Evolutionary conservation across 345 rosid species (phyloP).

Genomic region (Hibiscus trionum): DNA sequence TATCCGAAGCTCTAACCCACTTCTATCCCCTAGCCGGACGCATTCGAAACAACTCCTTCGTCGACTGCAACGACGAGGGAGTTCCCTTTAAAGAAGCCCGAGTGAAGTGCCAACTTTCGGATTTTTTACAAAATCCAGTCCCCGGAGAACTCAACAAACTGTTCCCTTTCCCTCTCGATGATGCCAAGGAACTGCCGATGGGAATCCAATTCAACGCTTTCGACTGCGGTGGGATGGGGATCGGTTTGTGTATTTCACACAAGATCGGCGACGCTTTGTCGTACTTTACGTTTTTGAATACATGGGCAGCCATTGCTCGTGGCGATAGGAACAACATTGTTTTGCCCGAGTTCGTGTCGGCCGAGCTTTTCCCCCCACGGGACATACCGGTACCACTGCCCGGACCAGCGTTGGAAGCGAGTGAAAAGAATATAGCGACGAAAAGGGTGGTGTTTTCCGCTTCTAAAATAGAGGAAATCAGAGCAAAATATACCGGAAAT

Average conservation of each 20-base stretch:
- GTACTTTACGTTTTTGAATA: background rate
- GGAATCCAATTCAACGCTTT: slow-evolving; percentile 6
- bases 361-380: background rate
- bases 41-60: background rate
- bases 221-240: slow-evolving; percentile 1
- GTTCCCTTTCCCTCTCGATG: background rate
- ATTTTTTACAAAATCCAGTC: background rate
- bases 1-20: slow-evolving; percentile 1
- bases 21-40: slow-evolving; percentile 8
- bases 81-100: background rate
- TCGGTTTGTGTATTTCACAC: slow-evolving; percentile 7
- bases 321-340: background rate
- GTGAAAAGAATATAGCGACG: background rate
- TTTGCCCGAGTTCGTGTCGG: background rate
- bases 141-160: slow-evolving; percentile 3
- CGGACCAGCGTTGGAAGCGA: background rate
- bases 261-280: slow-evolving; percentile 5
- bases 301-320: slow-evolving; percentile 10
- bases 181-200: background rate
- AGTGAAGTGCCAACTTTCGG: background rate
- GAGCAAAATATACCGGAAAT: background rate
- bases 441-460: background rate
- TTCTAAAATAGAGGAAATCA: background rate
- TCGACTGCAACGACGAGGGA: slow-evolving; percentile 6
- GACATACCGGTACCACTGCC: background rate